Evolutionary conservation across 768 basidiomycete species (phyloP).

Genomic region (Termitomyces sp.): DNA sequence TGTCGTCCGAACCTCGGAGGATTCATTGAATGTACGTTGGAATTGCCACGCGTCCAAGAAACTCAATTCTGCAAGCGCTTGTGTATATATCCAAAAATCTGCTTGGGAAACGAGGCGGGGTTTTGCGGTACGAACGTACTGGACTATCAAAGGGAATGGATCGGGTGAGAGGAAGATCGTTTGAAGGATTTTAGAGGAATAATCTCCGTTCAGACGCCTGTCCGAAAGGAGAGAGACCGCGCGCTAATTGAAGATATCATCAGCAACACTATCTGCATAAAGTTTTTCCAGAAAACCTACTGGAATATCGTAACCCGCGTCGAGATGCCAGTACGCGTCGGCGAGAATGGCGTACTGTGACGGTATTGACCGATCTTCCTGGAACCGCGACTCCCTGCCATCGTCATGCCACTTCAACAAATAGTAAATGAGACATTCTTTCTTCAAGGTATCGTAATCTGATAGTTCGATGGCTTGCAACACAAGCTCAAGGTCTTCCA

Average conservation of each 20-base stretch:
- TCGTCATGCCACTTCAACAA: conserved; percentile 77
- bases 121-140: conserved; percentile 72
- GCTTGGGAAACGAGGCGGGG: conserved; percentile 63
- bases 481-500: conserved; percentile 46
- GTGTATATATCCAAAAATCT: conserved; percentile 65
- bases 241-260: conserved; percentile 33
- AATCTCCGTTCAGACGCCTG: conserved; percentile 68
- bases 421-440: conserved; percentile 76
- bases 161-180: conserved; percentile 50
- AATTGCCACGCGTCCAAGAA: conserved; percentile 73
- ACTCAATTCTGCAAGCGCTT: conserved; percentile 62
- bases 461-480: conserved; percentile 58
- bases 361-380: conserved; percentile 54
- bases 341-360: conserved; percentile 71
- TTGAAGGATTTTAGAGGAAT: conserved; percentile 72
- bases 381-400: conserved; percentile 48
- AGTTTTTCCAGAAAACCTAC: conserved; percentile 38
- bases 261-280: neutral
- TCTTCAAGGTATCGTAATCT: conserved; percentile 70
- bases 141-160: conserved; percentile 53
- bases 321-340: conserved; percentile 85
- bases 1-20: conserved; percentile 43
- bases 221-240: conserved; percentile 74
- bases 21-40: conserved; percentile 65
- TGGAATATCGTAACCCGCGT: conserved; percentile 58